Evolutionary conservation across 1,284 basidiomycete species (phyloP), one percentile per base, ranked within the genome.

Genomic region (Serendipita sp.): DNA sequence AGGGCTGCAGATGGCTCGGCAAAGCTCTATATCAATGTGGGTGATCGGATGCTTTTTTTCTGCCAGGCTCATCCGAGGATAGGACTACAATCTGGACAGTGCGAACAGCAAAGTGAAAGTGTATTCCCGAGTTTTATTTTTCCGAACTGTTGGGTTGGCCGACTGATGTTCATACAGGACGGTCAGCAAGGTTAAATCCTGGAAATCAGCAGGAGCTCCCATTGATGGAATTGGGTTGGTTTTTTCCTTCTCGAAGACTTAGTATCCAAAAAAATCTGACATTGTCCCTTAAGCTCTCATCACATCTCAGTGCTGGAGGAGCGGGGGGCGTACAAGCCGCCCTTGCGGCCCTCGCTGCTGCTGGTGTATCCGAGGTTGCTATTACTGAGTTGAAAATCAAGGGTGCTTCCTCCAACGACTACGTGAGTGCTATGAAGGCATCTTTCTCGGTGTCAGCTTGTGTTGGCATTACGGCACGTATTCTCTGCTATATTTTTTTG

Each of bases 401-500:
- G 30, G 53, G 58, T n/a, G 60, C 61, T 8, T n/a, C 15, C 34
- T 58, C 65, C 13, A 32, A 34, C 15, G 65, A 66, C 60, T 66
- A 66, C 50, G 69, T 70, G 34, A 71, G 74, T 12, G 78, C 79
- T 60, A 73, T 74, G 26, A 76, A 76, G 55, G 78, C 79, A 3
- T 81, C 79, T 68, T 67, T 79, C 60, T 71, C 71, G 45, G 73
- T 74, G 1, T 69, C 77, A 3, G 66, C 69, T 29, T 81, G 79
- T 65, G 72, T 80, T 32, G 73, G 75, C 26, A 78, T 80, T 68
- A 81, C 79, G 30, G 53, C 32, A 58, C 8, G 53, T 35, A n/a
- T 32, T n/a, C 8, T 10, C 22, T 22, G 22, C 22, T 22, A 22
- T 22, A 22, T 22, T 22, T 22, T n/a, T 58, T 35, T 10, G 53